phyloP scores from a whole-genome alignment of 2,329 filamentous ascomycete genomes.

The Xylariaceae sp. region DNA sequence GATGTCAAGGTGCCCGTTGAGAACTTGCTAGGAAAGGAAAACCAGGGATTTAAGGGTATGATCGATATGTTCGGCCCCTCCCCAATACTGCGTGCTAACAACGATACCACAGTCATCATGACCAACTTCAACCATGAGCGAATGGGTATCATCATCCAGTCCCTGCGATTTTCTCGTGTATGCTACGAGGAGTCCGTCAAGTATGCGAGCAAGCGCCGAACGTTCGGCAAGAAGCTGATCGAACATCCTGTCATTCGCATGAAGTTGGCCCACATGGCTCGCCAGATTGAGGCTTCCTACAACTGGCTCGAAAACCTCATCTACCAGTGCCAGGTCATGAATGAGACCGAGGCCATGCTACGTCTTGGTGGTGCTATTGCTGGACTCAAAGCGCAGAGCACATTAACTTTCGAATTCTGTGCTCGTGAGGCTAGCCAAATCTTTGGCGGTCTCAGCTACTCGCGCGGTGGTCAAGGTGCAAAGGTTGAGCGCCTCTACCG shows the following conservation, averaged over 20 bases:
- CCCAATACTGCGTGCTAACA: neutral
- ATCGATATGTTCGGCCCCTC: neutral
- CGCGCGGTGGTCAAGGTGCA: slow-evolving; percentile 85
- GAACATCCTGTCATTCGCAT: slow-evolving; percentile 96
- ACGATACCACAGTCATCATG: slow-evolving; percentile 71
- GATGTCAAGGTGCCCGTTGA: slow-evolving; percentile 99
- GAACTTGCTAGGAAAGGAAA: slow-evolving; percentile 96
- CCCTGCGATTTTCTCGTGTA: slow-evolving; percentile 87
- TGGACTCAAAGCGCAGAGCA: slow-evolving; percentile 87
- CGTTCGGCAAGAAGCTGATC: slow-evolving; percentile 94
- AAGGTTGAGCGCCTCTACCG: slow-evolving; percentile 94
- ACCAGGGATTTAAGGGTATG: slow-evolving; percentile 86
- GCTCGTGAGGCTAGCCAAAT: slow-evolving; percentile 95
- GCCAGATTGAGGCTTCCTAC: slow-evolving; percentile 95
- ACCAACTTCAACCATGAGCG: slow-evolving; percentile 99
- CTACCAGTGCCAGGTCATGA: slow-evolving; percentile 90
- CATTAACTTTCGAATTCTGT: slow-evolving; percentile 95
- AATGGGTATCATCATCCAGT: slow-evolving; percentile 98
- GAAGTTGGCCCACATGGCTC: slow-evolving; percentile 97
- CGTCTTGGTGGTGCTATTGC: slow-evolving; percentile 93
- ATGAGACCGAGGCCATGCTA: slow-evolving; percentile 91
- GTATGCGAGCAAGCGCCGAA: slow-evolving; percentile 94
- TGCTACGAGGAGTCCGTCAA: slow-evolving; percentile 96
- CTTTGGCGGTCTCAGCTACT: slow-evolving; percentile 91
- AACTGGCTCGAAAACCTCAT: slow-evolving; percentile 95